phyloP scores from a whole-genome alignment of 495 filamentous ascomycete genomes.

The Aspergillus mulundensis region DNA sequence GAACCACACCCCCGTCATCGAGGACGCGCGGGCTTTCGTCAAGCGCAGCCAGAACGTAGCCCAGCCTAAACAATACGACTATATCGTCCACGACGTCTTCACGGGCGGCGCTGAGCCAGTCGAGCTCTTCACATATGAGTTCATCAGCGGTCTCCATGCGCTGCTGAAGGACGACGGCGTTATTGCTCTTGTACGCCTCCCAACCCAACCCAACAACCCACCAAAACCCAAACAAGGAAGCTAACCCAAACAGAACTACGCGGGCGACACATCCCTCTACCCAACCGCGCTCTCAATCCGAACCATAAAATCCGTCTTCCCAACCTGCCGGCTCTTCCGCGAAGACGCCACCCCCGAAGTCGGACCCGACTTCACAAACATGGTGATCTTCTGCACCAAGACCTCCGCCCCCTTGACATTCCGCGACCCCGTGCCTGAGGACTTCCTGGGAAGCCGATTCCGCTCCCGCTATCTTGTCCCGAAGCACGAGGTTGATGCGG shows the following conservation, averaged over 20 bases:
- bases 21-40: slow-evolving; percentile 77
- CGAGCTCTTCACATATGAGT: slow-evolving; percentile 80
- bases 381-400: slow-evolving; percentile 64
- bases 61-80: slow-evolving; percentile 61
- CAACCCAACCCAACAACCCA: neutral
- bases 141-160: slow-evolving; percentile 61
- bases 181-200: slow-evolving; percentile 74
- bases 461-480: slow-evolving; percentile 68
- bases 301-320: slow-evolving; percentile 70
- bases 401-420: slow-evolving; percentile 49
- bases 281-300: slow-evolving; percentile 66
- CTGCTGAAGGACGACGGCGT: slow-evolving; percentile 76
- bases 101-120: slow-evolving; percentile 92
- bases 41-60: slow-evolving; percentile 41
- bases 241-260: slow-evolving; percentile 71
- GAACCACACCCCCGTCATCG: slow-evolving; percentile 76
- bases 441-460: slow-evolving; percentile 68
- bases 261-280: slow-evolving; percentile 78
- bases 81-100: slow-evolving; percentile 98
- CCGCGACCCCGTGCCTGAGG: slow-evolving; percentile 58
- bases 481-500: slow-evolving; percentile 62
- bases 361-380: slow-evolving; percentile 77
- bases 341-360: slow-evolving; percentile 58
- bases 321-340: slow-evolving; percentile 76
- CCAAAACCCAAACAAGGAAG: neutral